phyloP scores from a whole-genome alignment of 805 yeast genomes.

The Yarrowia osloensis region DNA sequence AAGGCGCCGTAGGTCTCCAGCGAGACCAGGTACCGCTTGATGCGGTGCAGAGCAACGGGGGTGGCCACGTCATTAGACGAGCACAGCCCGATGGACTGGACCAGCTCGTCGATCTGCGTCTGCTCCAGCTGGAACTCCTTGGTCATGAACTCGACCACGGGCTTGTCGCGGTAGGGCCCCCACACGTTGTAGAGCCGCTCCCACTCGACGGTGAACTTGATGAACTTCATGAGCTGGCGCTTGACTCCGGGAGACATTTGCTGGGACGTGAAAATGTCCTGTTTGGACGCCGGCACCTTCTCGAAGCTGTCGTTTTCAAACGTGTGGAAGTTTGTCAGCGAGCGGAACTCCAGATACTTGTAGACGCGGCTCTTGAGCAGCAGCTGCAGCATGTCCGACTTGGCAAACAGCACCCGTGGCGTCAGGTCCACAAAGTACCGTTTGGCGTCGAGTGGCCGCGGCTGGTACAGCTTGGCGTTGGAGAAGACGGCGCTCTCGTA shows the following conservation, averaged over 20 bases:
- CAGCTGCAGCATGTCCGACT: slow-evolving; percentile 79
- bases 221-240: slow-evolving; percentile 84
- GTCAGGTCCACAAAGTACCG: slow-evolving; percentile 86
- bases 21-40: slow-evolving; percentile 78
- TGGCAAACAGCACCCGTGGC: slow-evolving; percentile 86
- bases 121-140: slow-evolving; percentile 68
- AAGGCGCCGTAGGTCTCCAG: slow-evolving; percentile 92
- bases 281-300: slow-evolving; percentile 80
- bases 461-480: slow-evolving; percentile 80
- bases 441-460: slow-evolving; percentile 62
- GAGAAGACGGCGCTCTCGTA: slow-evolving; percentile 48
- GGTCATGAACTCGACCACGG: slow-evolving; percentile 61
- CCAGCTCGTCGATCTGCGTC: slow-evolving; percentile 79
- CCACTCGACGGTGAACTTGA: slow-evolving; percentile 80
- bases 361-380: slow-evolving; percentile 84
- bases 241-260: slow-evolving; percentile 71
- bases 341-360: slow-evolving; percentile 88
- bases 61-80: slow-evolving; percentile 61
- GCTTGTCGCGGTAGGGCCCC: slow-evolving; percentile 54
- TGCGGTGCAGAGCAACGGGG: slow-evolving; percentile 73
- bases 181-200: slow-evolving; percentile 60
- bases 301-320: slow-evolving; percentile 89
- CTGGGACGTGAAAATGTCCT: slow-evolving; percentile 91
- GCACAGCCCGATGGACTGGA: slow-evolving; percentile 83
- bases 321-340: slow-evolving; percentile 87